These are phyloP conservation scores for Francoa sonchifolia DNA, from an alignment of 441 rosid genomes.

Conservation along the genomic window DNA sequence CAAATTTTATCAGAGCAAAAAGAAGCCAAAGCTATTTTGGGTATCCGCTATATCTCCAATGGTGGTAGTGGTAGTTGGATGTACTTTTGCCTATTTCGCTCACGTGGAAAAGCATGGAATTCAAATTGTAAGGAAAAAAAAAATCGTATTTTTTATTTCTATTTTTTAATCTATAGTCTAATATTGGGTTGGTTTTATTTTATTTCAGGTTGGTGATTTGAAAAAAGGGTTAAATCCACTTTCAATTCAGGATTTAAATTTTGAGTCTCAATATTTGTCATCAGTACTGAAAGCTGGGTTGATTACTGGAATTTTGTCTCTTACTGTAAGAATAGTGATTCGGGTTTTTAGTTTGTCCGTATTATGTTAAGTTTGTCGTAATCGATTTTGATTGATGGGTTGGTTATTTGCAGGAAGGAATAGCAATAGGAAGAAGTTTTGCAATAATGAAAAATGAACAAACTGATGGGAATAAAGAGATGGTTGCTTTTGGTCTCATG, in stretches of 20 bases:
- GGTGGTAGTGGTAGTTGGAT: slow-evolving; percentile 54
- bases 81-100: slow-evolving; percentile 48
- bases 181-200: not conserved
- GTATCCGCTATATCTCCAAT: slow-evolving; percentile 80
- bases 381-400: not conserved
- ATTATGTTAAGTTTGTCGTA: too few relatives aligned
- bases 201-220: slow-evolving; percentile 57
- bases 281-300: slow-evolving; percentile 45
- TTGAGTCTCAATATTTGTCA: slow-evolving; percentile 41
- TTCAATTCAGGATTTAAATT: slow-evolving; percentile 43
- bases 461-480: slow-evolving; percentile 86
- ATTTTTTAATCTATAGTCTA: not conserved
- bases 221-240: slow-evolving; percentile 65
- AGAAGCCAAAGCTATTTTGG: slow-evolving; percentile 73
- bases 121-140: slow-evolving; percentile 50
- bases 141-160: not conserved
- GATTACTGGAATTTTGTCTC: slow-evolving; percentile 51
- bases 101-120: slow-evolving; percentile 50
- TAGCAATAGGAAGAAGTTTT: slow-evolving; percentile 82
- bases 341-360: too few relatives aligned
- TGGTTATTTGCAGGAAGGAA: slow-evolving; percentile 84
- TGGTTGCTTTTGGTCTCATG: slow-evolving; percentile 82
- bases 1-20: slow-evolving; percentile 60
- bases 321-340: slow-evolving; percentile 44
- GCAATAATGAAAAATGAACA: slow-evolving; percentile 61